A percentile compares a stretch with the other conserved stretches of the same genome.
These are phyloP conservation scores for Rhododendron ferrugineum DNA, from an alignment of 148 eudicot species.

Conservation along the genomic window DNA sequence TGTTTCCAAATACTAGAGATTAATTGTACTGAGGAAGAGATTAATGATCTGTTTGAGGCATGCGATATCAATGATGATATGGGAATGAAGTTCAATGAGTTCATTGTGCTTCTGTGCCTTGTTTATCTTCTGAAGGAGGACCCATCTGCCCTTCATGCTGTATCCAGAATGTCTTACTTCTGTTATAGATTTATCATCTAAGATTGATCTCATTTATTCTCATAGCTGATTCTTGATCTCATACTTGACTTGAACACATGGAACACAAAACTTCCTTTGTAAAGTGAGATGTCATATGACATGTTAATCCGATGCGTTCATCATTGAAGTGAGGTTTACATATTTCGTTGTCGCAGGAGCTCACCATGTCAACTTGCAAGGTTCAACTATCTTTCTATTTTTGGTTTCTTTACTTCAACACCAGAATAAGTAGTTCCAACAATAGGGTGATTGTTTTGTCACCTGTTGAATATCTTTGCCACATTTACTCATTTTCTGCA, in stretches of 20 bases:
- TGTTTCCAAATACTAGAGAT: slow-evolving; percentile 68
- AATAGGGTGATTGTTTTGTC: background rate
- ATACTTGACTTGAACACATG: background rate
- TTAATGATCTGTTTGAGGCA: slow-evolving; percentile 59
- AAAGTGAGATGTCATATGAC: background rate
- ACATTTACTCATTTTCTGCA: background rate
- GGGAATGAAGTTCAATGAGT: slow-evolving; percentile 76
- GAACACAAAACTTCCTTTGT: background rate
- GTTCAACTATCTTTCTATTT: background rate
- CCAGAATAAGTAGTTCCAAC: background rate
- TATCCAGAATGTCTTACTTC: slow-evolving; percentile 29
- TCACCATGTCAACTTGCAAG: background rate
- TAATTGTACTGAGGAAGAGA: slow-evolving; percentile 68
- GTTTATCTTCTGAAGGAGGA: slow-evolving; percentile 82
- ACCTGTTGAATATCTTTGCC: background rate
- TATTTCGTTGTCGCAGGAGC: background rate
- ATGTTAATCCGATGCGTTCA: background rate
- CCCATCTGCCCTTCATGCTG: slow-evolving; percentile 35
- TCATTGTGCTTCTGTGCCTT: slow-evolving; percentile 87
- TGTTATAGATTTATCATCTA: background rate
- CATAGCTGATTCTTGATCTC: background rate
- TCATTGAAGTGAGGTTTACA: background rate
- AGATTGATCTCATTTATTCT: background rate
- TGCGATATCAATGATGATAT: slow-evolving; percentile 65
- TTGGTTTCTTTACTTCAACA: background rate